Evolutionary conservation across 2,329 filamentous ascomycete genomes (phyloP), one percentile per base, ranked within the genome.

Genomic region (Bimuria novae-zelandiae): DNA sequence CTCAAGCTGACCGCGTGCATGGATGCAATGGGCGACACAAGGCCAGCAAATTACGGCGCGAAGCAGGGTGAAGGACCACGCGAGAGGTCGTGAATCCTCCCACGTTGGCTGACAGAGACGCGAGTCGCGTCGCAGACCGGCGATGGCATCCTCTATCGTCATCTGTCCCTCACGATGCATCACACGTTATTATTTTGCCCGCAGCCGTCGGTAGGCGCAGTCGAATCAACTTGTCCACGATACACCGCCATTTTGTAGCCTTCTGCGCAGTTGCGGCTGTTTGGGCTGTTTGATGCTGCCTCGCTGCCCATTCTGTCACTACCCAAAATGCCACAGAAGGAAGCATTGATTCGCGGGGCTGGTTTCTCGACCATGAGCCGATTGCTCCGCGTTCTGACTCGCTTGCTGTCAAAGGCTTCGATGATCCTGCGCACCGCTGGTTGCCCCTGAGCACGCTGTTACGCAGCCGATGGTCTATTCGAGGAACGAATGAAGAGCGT

Each of bases 81-180:
- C 66, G 65, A 69, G 65, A 70, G 63, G 54, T 63, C 57, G 57
- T 60, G 61, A 54, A 60, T 62, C 60, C 55, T 63, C 61, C 40
- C 60, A 41, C 58, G 46, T 45, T 54, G 54, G 56, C 59, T 59
- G 46, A 51, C 45, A 49, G 1, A 50, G 91, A 89, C 49, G 86
- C 0, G 90, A 87, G 68, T 96, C 96, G 19, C 90, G 88, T 0
- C 85, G 82, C 1, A 90, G 89, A 36, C 57, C 59, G 61, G 58
- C 56, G 50, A 54, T 54, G 46, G 60, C 53, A 51, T 54, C 51
- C 53, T 52, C 60, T 56, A 61, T 62, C 54, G 53, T 60, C 54
- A 61, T 51, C 39, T 55, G 52, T 57, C 46, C 53, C 55, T n/a
- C n/a, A n/a, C n/a, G n/a, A n/a, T n/a, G n/a, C n/a, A n/a, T n/a